Evolutionary conservation across 1,284 basidiomycete genomes (phyloP).

Genomic region (Phenoliferia sp.): DNA sequence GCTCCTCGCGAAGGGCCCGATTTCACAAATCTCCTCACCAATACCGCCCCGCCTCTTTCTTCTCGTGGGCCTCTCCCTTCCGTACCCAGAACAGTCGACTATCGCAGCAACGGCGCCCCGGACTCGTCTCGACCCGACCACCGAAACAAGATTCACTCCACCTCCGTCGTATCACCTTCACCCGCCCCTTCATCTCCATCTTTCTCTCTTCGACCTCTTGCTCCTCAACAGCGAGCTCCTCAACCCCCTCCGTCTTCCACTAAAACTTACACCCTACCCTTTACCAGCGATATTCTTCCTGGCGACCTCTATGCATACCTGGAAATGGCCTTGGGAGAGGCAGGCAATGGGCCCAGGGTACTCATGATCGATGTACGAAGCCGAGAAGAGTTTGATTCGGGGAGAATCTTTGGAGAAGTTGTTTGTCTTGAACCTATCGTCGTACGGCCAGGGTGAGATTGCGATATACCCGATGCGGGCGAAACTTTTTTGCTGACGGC

Average conservation of each 20-base stretch:
- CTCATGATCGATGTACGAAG: conserved; percentile 78
- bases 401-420: conserved; percentile 63
- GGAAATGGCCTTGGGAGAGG: conserved; percentile 51
- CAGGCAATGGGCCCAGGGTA: conserved; percentile 40
- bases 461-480: too few relatives aligned
- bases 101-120: too few relatives aligned
- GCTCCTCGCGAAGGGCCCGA: neutral
- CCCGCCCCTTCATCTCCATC: too few relatives aligned
- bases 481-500: neutral
- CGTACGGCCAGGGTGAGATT: conserved; percentile 62
- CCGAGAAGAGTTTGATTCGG: conserved; percentile 67
- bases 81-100: too few relatives aligned
- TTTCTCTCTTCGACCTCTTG: conserved; percentile 3
- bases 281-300: conserved; percentile 58
- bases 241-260: conserved; percentile 13
- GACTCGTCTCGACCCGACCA: too few relatives aligned
- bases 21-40: too few relatives aligned
- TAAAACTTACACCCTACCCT: conserved; percentile 49
- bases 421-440: conserved; percentile 83
- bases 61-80: neutral
- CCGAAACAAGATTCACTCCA: too few relatives aligned
- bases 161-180: too few relatives aligned
- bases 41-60: neutral
- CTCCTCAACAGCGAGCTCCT: too few relatives aligned
- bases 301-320: conserved; percentile 60